Evolutionary conservation across 768 basidiomycete species (phyloP).

Genomic region (Xanthoconium stramineum): DNA sequence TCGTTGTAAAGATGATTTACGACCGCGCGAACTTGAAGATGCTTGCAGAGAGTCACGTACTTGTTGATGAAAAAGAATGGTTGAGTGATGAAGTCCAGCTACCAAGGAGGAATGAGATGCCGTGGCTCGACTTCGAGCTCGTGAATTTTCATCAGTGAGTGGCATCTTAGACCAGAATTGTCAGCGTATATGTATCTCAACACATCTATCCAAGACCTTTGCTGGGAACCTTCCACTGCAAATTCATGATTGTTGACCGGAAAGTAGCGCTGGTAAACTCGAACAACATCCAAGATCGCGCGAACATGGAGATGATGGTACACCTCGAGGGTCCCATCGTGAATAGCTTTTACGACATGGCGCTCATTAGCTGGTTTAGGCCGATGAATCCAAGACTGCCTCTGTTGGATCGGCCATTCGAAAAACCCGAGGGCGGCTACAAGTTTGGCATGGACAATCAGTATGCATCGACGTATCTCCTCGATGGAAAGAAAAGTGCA

Average conservation of each 20-base stretch:
- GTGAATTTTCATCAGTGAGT: constrained; percentile 48
- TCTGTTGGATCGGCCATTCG: constrained; percentile 33
- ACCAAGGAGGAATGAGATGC: constrained; percentile 54
- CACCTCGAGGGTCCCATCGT: constrained; percentile 72
- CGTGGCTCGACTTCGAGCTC: constrained; percentile 58
- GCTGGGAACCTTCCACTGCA: constrained; percentile 69
- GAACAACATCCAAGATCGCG: constrained; percentile 65
- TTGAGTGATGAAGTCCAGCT: constrained; percentile 43
- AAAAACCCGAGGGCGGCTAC: constrained; percentile 35
- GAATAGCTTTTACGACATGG: constrained; percentile 66
- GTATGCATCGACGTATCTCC: constrained; percentile 26
- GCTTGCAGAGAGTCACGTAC: constrained; percentile 40
- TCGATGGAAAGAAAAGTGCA: constrained; percentile 26
- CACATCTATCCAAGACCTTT: constrained; percentile 35
- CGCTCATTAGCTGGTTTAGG: constrained; percentile 59
- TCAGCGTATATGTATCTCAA: neutral
- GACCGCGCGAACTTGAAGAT: constrained; percentile 64
- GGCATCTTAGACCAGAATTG: neutral
- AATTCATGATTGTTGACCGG: constrained; percentile 69
- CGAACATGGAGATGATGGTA: constrained; percentile 58
- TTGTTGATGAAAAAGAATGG: constrained; percentile 47
- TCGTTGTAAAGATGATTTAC: constrained; percentile 67
- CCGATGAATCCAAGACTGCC: constrained; percentile 46
- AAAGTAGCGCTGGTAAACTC: constrained; percentile 61
- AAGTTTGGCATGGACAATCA: constrained; percentile 34